phyloP scores from a whole-genome alignment of 352 stramenopile species.

The Pelagophyceae sp. region DNA sequence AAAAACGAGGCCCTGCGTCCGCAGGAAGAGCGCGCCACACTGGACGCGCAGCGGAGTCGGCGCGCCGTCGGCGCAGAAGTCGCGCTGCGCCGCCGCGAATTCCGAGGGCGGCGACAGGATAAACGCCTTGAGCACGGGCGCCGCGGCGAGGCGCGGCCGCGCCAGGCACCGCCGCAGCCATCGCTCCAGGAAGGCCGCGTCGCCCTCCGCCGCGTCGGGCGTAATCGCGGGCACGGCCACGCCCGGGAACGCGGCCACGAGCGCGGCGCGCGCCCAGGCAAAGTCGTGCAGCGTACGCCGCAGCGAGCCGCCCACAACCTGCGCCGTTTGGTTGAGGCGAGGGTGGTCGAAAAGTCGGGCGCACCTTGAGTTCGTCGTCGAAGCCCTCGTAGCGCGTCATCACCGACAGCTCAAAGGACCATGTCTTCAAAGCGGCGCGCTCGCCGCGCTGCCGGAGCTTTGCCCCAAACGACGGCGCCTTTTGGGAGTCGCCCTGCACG shows the following conservation, averaged over 20 bases:
- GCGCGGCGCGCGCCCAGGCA: background rate
- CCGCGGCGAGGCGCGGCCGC: background rate
- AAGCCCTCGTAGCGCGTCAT: constrained; percentile 5
- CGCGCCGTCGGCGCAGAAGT: background rate
- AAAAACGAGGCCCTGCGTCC: too few species aligned
- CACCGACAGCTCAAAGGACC: background rate
- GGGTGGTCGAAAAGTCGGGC: too few species aligned
- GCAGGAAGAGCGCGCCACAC: background rate
- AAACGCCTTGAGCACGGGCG: background rate
- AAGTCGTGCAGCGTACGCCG: background rate
- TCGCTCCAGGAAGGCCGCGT: background rate
- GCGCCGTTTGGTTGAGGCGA: too few species aligned
- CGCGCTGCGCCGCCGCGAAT: constrained; percentile 6
- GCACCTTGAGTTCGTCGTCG: background rate
- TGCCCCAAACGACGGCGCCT: too few species aligned
- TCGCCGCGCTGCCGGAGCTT: too few species aligned
- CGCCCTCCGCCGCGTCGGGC: background rate
- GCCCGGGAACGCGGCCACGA: constrained; percentile 8
- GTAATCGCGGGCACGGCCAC: background rate
- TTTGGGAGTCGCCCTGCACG: too few species aligned
- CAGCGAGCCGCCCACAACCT: background rate
- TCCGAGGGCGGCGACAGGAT: background rate
- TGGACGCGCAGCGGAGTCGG: background rate
- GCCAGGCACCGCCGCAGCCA: background rate
- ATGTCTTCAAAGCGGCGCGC: background rate